Evolutionary conservation across 257 asterid genomes (phyloP).

Genomic region (Lavandula angustifolia): DNA sequence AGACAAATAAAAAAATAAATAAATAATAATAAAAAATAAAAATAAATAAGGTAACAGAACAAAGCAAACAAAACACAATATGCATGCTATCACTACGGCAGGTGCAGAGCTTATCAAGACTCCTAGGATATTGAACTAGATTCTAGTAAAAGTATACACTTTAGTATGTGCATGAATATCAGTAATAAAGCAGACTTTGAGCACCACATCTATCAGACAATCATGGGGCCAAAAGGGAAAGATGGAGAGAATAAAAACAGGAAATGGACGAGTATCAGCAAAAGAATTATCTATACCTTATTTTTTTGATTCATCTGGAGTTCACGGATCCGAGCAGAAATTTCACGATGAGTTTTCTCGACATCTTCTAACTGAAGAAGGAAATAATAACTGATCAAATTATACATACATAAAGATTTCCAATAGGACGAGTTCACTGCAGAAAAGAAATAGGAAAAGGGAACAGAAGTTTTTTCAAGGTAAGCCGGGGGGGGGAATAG

Average conservation of each 20-base stretch:
- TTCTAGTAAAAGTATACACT: background rate
- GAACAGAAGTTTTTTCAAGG: too few species aligned
- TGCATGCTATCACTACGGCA: slow-evolving; percentile 11
- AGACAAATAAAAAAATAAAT: slow-evolving; percentile 30
- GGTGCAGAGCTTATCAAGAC: slow-evolving; percentile 2
- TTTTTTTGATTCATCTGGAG: slow-evolving; percentile 62
- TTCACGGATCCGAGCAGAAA: slow-evolving; percentile 53
- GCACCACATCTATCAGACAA: slow-evolving; percentile 1
- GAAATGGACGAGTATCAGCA: background rate
- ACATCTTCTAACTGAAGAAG: slow-evolving; percentile 59
- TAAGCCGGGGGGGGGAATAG: background rate
- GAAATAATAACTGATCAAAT: slow-evolving; percentile 19
- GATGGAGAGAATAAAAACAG: background rate
- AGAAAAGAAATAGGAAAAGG: slow-evolving; percentile 13
- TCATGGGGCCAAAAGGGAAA: background rate
- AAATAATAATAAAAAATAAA: too few species aligned
- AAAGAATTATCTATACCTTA: slow-evolving; percentile 50
- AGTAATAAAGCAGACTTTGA: background rate
- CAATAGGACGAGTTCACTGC: slow-evolving; percentile 11
- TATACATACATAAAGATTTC: slow-evolving; percentile 13
- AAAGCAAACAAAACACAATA: slow-evolving; percentile 20
- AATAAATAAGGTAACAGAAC: slow-evolving; percentile 4
- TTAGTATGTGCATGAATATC: background rate
- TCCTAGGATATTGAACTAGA: slow-evolving; percentile 12
- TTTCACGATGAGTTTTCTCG: slow-evolving; percentile 46